Evolutionary conservation across 1,139 yeast species (phyloP), one percentile per base, ranked within the genome.

Genomic region (Schwanniomyces etchellsii): DNA sequence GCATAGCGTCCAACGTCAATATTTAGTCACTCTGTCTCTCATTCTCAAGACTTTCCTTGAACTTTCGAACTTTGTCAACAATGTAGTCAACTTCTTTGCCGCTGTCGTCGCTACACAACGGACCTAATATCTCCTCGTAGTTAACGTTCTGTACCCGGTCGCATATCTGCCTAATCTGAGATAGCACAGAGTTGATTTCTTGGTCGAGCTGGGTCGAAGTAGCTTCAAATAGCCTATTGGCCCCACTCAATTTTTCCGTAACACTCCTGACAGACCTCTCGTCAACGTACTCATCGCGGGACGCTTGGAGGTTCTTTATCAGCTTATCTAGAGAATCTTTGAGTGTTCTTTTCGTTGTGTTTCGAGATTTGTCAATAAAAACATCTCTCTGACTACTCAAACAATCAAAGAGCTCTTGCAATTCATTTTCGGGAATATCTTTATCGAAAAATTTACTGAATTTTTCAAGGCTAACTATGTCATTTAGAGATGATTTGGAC

Each of bases 351-450:
- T 18, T 18, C 10, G n/a, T 18, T 18, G 9, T 18, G 10, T 18
- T n/a, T 9, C 9, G 21, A 9, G 21, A 9, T 18, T 18, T 18
- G n/a, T 9, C n/a, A 9, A 18, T n/a, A 9, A n/a, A 18, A 9
- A 9, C n/a, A 9, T 18, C 21, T 32, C 64, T 41, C 35, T 57
- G 61, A n/a, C 25, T 16, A 10, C 24, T 16, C 24, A 55, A 36
- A 10, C 42, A 47, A 3, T 46, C 35, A 29, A 46, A 55, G 2
- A 57, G 32, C 27, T 31, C 27, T 22, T 37, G 35, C 7, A 48
- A 30, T 15, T 38, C 30, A n/a, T 35, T 34, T 3, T 35, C 30
- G 18, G 38, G 35, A 5, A 40, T 37, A 9, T 39, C 39, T 20
- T 36, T 36, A 2, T 57, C 56, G 20, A 45, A 39, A 30, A 42